Evolutionary conservation across 371 early-diverging fungal species (phyloP).

Genomic region (Actinomucor elegans): DNA sequence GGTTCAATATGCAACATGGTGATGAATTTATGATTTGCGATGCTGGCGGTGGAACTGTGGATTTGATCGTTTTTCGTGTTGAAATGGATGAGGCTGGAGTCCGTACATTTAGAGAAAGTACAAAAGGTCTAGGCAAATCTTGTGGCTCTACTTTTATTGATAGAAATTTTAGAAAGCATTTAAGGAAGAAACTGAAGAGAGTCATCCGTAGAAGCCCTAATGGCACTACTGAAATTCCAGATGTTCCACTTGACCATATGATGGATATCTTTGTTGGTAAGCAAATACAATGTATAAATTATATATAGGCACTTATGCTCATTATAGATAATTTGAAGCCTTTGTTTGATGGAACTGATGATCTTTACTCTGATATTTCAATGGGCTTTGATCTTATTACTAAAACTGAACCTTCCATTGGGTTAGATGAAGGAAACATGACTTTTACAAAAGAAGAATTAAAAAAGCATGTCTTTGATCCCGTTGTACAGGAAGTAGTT

Average conservation of each 20-base stretch:
- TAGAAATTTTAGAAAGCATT: conserved; percentile 49
- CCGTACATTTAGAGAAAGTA: conserved; percentile 49
- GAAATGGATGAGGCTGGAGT: conserved; percentile 32
- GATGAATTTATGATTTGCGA: conserved; percentile 65
- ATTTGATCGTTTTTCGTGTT: conserved; percentile 54
- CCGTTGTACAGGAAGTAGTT: conserved; percentile 37
- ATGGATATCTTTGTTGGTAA: conserved; percentile 53
- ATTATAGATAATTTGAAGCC: conserved; percentile 45
- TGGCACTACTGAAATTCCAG: conserved; percentile 29
- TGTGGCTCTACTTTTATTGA: conserved; percentile 62
- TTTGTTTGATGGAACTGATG: conserved; percentile 56
- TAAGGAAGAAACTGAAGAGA: conserved; percentile 45
- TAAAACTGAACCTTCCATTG: conserved; percentile 47
- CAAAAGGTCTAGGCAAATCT: conserved; percentile 55
- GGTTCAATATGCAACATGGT: conserved; percentile 54
- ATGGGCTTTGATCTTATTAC: conserved; percentile 47
- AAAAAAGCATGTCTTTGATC: conserved; percentile 42
- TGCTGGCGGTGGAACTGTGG: conserved; percentile 66
- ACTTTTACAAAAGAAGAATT: conserved; percentile 39
- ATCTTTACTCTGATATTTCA: conserved; percentile 46
- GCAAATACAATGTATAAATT: neutral
- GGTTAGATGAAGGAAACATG: conserved; percentile 38
- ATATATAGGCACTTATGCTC: neutral
- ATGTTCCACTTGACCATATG: conserved; percentile 41
- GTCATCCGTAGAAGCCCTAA: conserved; percentile 22